Base-by-base conservation (phyloP, 768 basidiomycete species). In the Phylloporus sp. region DNA sequence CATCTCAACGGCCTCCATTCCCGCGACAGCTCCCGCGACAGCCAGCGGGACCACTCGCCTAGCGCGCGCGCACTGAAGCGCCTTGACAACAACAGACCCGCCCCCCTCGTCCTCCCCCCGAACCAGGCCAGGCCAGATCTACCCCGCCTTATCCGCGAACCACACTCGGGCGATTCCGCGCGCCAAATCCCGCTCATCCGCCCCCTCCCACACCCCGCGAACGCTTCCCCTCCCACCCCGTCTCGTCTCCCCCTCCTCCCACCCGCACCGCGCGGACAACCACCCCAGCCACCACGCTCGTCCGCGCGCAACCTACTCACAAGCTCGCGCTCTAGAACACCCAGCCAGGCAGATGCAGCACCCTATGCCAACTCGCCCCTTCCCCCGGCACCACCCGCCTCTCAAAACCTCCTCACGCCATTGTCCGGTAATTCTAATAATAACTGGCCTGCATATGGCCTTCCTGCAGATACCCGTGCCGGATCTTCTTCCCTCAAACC, bases 41-140 rank as follows among this genome's bases (percentile, higher is more conserved):
- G n/a, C n/a, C n/a, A n/a, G n/a, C n/a, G n/a, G n/a, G n/a, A n/a
- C n/a, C n/a, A 54, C 38, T 12, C 22, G 45, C 13, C 72, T 20
- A 59, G 53, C 4, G 68, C 68, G 16, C 67, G 67, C 41, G 68
- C 65, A 15, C 67, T 69, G 27, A 75, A 81, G 55, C 76, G 82
- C 22, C 73, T 82, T 24, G 81, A 87, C 58, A 79, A 73, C 46
- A 78, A 75, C 35, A 73, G 92, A 53, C 93, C 92, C 5, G 86
- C 92, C 0, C 92, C 93, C 0, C 73, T 95, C n/a, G 82, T 87
- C 57, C 75, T 95, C 10, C 76, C 80, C 16, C 75, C 76, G 1
- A 76, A 76, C 52, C 65, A 76, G 11, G 73, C 73, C 4, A 73
- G 83, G 35, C 71, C 74, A 15, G 85, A 86, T 62, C 80, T 93